Evolutionary conservation across 176 grass and related monocot genomes (phyloP).

Genomic region (Oryza nivara): DNA sequence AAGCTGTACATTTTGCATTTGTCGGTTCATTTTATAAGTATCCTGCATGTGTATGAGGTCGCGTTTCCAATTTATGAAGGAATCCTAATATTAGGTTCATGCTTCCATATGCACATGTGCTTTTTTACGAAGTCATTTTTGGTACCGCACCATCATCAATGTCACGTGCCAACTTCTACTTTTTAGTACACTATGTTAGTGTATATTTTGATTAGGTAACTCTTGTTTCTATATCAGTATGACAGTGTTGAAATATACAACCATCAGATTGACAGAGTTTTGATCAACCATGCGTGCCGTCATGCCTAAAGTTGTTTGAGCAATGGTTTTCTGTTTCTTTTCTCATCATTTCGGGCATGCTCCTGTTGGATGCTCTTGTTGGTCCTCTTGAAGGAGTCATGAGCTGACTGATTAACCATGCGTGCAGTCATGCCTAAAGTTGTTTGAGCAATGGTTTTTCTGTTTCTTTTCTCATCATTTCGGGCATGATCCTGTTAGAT

Average conservation of each 20-base stretch:
- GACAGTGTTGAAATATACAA: neutral
- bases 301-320: neutral
- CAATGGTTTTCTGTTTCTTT: neutral
- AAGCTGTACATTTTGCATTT: neutral
- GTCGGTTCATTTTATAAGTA: constrained; percentile 1
- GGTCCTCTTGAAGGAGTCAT: neutral
- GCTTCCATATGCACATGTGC: neutral
- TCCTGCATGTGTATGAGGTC: neutral
- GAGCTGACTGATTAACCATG: neutral
- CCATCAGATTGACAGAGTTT: neutral
- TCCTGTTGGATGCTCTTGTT: neutral
- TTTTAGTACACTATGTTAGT: neutral
- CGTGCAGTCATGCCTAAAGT: neutral
- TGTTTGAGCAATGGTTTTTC: constrained; percentile 15
- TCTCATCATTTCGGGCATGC: neutral
- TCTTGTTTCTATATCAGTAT: constrained; percentile 6
- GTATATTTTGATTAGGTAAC: neutral
- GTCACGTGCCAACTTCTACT: neutral
- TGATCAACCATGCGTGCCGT: neutral
- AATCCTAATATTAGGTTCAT: neutral
- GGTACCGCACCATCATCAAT: neutral
- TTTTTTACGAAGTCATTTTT: neutral
- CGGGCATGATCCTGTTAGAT: neutral
- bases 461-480: neutral
- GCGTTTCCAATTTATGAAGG: neutral